phyloP scores from a whole-genome alignment of 1,284 basidiomycete species.

The Ustilago xerochloae region DNA sequence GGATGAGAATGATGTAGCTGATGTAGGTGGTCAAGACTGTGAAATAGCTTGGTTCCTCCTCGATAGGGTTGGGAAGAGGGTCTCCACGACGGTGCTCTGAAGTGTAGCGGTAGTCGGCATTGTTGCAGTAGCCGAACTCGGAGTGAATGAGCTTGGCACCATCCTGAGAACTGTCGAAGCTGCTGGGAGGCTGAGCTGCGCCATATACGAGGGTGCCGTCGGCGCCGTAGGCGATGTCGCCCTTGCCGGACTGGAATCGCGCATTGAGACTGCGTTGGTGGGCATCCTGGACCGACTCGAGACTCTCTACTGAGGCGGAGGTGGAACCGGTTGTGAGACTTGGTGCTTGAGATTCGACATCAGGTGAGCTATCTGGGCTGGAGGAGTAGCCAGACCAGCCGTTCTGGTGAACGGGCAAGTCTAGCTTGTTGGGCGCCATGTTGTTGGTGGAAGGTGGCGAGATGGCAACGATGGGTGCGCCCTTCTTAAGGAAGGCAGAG shows the following conservation, averaged over 20 bases:
- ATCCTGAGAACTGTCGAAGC: conserved; percentile 44
- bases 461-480: conserved; percentile 48
- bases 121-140: conserved; percentile 85
- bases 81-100: conserved; percentile 73
- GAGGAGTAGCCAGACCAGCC: conserved; percentile 23
- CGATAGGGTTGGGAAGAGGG: conserved; percentile 69
- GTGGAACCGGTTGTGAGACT: conserved; percentile 63
- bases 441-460: conserved; percentile 27
- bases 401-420: conserved; percentile 11
- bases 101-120: conserved; percentile 77
- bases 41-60: conserved; percentile 82
- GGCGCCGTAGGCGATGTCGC: conserved; percentile 15
- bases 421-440: conserved; percentile 20
- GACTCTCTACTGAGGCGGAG: conserved; percentile 54
- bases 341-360: conserved; percentile 49
- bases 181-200: conserved; percentile 38
- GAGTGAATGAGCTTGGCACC: conserved; percentile 72
- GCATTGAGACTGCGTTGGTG: conserved; percentile 38
- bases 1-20: conserved; percentile 72
- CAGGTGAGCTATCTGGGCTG: conserved; percentile 39
- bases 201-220: conserved; percentile 13
- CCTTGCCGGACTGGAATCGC: conserved; percentile 21
- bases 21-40: conserved; percentile 91
- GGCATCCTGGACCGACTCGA: conserved; percentile 52
- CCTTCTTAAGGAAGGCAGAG: conserved; percentile 45